Base-by-base conservation (phyloP, 495 filamentous ascomycete genomes). In the Jackrogersella multiformis region DNA sequence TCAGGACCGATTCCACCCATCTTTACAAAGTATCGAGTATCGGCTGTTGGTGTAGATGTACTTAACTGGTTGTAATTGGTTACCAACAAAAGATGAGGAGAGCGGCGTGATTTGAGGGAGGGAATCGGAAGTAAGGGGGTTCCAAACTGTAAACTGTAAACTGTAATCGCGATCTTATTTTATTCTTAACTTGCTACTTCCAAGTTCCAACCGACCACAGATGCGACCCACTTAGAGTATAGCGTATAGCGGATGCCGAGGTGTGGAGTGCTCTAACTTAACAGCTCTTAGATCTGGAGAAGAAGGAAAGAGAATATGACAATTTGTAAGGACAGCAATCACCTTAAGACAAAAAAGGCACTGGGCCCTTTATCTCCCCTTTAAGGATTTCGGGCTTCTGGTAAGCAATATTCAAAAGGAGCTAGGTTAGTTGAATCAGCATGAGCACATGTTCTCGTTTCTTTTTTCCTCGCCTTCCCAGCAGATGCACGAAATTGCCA, bases 1-100 rank as follows among this genome's bases (percentile, higher is more conserved):
- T 69, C 66, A 36, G 60, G 59, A 28, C 64, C 64, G n/a, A 68
- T 68, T 48, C 66, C 66, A 35, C 60, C 55, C 61, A 64, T 64
- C 8, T 28, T 69, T 64, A 26, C 7, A n/a, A 8, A 30, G 35
- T 36, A 7, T 10, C 13, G 48, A 41, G 45, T 51, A 38, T 49
- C n/a, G n/a, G n/a, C n/a, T n/a, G n/a, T n/a, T n/a, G n/a, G n/a
- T n/a, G n/a, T n/a, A n/a, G n/a, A n/a, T n/a, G n/a, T n/a, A n/a
- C n/a, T n/a, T n/a, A n/a, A n/a, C n/a, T n/a, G n/a, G 20, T 16
- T 53, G 26, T n/a, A 35, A 34, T 2, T 32, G 30, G n/a, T 24
- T 55, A 12, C 32, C 20, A 48, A 39, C 12, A 32, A 35, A 1
- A 34, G 30, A 54, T 16, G 16, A 58, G 10, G 15, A 16, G 23